Conservation (phyloP, 352 stramenopile genomes). For the Pythium grandisporangium region DNA sequence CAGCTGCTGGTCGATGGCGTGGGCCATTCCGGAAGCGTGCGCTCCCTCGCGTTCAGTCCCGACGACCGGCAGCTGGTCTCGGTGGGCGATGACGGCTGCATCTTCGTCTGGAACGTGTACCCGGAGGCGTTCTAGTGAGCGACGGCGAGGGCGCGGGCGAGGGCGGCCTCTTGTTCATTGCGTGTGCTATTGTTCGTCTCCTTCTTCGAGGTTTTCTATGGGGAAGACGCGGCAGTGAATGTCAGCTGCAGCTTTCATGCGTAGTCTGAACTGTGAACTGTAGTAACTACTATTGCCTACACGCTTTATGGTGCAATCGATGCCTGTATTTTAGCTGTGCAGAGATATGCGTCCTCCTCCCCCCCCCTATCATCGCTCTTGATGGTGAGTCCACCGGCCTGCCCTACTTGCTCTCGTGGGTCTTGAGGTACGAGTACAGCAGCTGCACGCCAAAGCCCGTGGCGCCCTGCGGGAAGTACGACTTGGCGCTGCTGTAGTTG, state of each 20-base stretch:
- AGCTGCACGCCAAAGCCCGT: conserved; percentile 86
- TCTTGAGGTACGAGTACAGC: conserved; percentile 80
- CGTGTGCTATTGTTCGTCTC: background rate
- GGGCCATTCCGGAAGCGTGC: conserved; percentile 72
- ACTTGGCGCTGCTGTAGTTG: conserved; percentile 74
- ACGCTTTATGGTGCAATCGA: no score
- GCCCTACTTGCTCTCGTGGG: conserved; percentile 48
- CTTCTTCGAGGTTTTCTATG: conserved; percentile 1
- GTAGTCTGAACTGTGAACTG: no score
- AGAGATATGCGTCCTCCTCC: no score
- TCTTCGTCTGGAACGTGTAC: conserved; percentile 92
- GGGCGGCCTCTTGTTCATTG: no score
- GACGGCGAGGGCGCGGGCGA: no score
- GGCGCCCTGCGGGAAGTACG: conserved; percentile 78
- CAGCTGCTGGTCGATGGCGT: conserved; percentile 63
- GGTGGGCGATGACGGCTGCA: conserved; percentile 85
- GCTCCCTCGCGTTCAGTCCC: conserved; percentile 75
- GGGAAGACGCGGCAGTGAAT: no score
- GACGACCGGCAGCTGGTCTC: conserved; percentile 89
- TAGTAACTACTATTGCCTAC: no score
- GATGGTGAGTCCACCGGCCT: no score
- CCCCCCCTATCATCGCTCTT: no score
- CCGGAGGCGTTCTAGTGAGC: no score
- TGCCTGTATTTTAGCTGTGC: no score
- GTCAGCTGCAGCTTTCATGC: no score